A percentile compares a stretch with the other conserved stretches of the same genome.
These are phyloP conservation scores for Rhizopus arrhizus DNA, from an alignment of 371 early-diverging fungal species.

Conservation along the genomic window DNA sequence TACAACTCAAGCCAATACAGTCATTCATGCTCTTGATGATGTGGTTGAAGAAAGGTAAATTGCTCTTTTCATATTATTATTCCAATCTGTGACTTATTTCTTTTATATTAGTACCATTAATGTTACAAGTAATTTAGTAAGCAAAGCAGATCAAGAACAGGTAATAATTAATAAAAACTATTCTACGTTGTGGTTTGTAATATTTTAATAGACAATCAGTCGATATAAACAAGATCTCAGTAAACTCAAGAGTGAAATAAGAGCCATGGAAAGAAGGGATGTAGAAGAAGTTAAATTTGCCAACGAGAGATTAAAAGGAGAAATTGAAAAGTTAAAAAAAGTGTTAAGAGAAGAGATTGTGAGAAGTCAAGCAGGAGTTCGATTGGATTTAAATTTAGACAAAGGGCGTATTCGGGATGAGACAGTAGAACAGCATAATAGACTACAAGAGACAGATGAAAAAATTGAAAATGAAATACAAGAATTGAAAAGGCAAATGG, in stretches of 20 bases:
- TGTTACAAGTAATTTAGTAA: conserved; percentile 68
- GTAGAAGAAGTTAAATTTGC: conserved; percentile 84
- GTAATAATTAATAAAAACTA: conserved; percentile 29
- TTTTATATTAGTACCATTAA: conserved; percentile 48
- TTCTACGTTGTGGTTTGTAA: not conserved
- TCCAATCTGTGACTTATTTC: not conserved
- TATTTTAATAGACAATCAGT: conserved; percentile 64
- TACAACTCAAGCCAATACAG: conserved; percentile 71
- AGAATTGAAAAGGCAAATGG: conserved; percentile 80
- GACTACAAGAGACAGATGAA: conserved; percentile 82
- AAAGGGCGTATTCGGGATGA: conserved; percentile 90
- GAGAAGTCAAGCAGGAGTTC: conserved; percentile 85
- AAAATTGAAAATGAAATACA: conserved; percentile 88
- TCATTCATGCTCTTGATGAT: conserved; percentile 76
- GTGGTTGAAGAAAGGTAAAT: conserved; percentile 79
- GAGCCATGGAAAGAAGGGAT: conserved; percentile 86
- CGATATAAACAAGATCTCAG: conserved; percentile 87
- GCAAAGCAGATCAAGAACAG: conserved; percentile 84
- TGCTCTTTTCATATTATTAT: not conserved
- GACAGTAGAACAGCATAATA: conserved; percentile 78
- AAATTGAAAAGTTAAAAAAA: conserved; percentile 83
- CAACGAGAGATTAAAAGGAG: conserved; percentile 75
- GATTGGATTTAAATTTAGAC: conserved; percentile 88
- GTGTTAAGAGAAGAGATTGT: conserved; percentile 84
- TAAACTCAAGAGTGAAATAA: conserved; percentile 85